These are phyloP conservation scores for Cephaloascus fragrans DNA, from an alignment of 805 yeast species.

Conservation along the genomic window DNA sequence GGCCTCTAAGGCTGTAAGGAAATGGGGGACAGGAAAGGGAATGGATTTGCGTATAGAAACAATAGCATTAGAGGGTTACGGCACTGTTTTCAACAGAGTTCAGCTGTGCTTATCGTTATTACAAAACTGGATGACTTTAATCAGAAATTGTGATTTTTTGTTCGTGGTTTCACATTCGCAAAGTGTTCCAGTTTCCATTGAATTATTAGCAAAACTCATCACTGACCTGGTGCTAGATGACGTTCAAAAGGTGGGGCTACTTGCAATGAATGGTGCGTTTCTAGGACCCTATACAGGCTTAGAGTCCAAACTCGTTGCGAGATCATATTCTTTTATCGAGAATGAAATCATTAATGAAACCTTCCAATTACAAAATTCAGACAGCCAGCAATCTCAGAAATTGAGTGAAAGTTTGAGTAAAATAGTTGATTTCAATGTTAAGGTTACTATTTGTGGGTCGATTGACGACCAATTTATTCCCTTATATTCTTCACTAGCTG, in stretches of 20 bases:
- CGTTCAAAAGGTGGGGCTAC: slow-evolving; percentile 15
- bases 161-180: slow-evolving; percentile 43
- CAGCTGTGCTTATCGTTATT: slow-evolving; percentile 32
- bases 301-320: slow-evolving; percentile 32
- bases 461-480: slow-evolving; percentile 45
- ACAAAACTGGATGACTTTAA: slow-evolving; percentile 36
- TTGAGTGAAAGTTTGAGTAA: slow-evolving; percentile 31
- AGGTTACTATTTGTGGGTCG: slow-evolving; percentile 41
- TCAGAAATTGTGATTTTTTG: slow-evolving; percentile 37
- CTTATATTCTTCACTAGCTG: slow-evolving; percentile 39
- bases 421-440: slow-evolving; percentile 27
- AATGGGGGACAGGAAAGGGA: slow-evolving; percentile 18
- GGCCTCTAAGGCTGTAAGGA: slow-evolving; percentile 15
- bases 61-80: slow-evolving; percentile 32
- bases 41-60: slow-evolving; percentile 26
- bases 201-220: slow-evolving; percentile 35
- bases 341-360: slow-evolving; percentile 31
- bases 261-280: slow-evolving; percentile 24
- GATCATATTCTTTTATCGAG: slow-evolving; percentile 35
- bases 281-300: slow-evolving; percentile 32
- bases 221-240: slow-evolving; percentile 11
- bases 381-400: slow-evolving; percentile 26
- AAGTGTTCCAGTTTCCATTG: slow-evolving; percentile 40
- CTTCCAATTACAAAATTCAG: slow-evolving; percentile 28
- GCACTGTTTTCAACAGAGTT: slow-evolving; percentile 32